Evolutionary conservation across 495 filamentous ascomycete species (phyloP).

Genomic region (Barbatosphaeria neglecta): DNA sequence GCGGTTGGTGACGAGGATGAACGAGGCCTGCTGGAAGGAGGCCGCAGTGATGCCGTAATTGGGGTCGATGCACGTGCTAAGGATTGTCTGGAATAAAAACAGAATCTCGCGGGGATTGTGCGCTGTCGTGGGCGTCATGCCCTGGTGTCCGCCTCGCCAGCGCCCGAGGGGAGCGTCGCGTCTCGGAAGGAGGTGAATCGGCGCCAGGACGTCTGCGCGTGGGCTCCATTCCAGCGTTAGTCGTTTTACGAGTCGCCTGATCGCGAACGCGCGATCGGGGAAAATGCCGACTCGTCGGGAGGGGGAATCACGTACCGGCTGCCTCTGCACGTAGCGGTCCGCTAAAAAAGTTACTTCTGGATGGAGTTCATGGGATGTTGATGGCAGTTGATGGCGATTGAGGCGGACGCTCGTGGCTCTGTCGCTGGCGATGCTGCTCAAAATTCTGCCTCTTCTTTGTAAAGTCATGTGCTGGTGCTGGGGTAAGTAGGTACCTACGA

Average conservation of each 20-base stretch:
- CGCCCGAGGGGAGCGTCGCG: slow-evolving; percentile 42
- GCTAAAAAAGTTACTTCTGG: neutral
- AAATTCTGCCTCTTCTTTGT: neutral
- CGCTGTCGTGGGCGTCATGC: slow-evolving; percentile 44
- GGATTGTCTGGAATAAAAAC: slow-evolving; percentile 78
- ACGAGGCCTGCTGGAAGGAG: slow-evolving; percentile 63
- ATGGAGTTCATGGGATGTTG: slow-evolving; percentile 1
- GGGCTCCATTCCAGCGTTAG: neutral
- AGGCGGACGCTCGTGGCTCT: neutral
- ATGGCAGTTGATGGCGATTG: neutral
- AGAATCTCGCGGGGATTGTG: slow-evolving; percentile 84
- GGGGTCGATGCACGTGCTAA: slow-evolving; percentile 41
- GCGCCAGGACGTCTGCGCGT: slow-evolving; percentile 37
- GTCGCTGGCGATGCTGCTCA: neutral
- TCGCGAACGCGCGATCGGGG: neutral
- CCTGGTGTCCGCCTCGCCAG: slow-evolving; percentile 42
- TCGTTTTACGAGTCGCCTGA: slow-evolving; percentile 5
- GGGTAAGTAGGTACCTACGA: too few species aligned
- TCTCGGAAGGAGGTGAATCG: slow-evolving; percentile 34
- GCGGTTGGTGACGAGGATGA: slow-evolving; percentile 56
- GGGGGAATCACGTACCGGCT: slow-evolving; percentile 12
- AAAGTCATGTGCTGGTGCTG: neutral
- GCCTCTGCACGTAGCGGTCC: slow-evolving; percentile 3
- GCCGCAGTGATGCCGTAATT: slow-evolving; percentile 49
- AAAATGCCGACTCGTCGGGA: neutral